Percentiles rank a stretch among this genome's conserved stretches.
phyloP scores from a whole-genome alignment of 2,329 filamentous ascomycete species.

The Endocalyx cinctus region DNA sequence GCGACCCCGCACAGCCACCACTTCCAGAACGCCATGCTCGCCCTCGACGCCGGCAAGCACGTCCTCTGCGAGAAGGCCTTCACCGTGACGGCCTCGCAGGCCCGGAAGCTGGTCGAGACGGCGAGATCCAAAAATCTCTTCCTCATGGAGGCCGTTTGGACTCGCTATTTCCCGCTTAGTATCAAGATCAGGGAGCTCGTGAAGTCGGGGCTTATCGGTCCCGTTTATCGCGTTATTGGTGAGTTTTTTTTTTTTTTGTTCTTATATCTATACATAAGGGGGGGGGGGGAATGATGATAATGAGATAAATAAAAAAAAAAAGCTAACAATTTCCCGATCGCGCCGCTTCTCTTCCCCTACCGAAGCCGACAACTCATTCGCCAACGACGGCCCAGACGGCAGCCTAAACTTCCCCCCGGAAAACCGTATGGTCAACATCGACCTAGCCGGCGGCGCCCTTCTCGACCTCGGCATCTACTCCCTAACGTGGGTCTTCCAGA shows the following conservation, averaged over 20 bases:
- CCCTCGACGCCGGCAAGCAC: conserved; percentile 76
- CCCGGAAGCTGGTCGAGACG: conserved; percentile 65
- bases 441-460: conserved; percentile 76
- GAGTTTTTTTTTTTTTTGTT: conserved; percentile 15
- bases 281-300: too few relatives aligned
- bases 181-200: conserved; percentile 67
- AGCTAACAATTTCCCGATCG: too few relatives aligned
- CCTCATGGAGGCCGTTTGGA: conserved; percentile 89
- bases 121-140: conserved; percentile 70
- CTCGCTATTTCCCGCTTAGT: conserved; percentile 80
- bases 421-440: conserved; percentile 75
- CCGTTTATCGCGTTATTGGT: conserved; percentile 56
- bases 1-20: conserved; percentile 90
- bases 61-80: conserved; percentile 90
- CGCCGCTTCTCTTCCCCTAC: too few relatives aligned
- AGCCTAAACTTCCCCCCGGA: conserved; percentile 53
- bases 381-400: conserved; percentile 52
- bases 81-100: conserved; percentile 76
- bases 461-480: conserved; percentile 87
- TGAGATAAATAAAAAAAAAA: too few relatives aligned
- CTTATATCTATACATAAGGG: too few relatives aligned
- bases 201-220: conserved; percentile 49
- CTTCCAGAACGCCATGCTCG: conserved; percentile 86
- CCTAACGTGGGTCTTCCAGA: conserved; percentile 87
- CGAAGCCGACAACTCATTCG: conserved; percentile 61